phyloP scores from a whole-genome alignment of 2,329 filamentous ascomycete genomes.

The Fusarium udum region DNA sequence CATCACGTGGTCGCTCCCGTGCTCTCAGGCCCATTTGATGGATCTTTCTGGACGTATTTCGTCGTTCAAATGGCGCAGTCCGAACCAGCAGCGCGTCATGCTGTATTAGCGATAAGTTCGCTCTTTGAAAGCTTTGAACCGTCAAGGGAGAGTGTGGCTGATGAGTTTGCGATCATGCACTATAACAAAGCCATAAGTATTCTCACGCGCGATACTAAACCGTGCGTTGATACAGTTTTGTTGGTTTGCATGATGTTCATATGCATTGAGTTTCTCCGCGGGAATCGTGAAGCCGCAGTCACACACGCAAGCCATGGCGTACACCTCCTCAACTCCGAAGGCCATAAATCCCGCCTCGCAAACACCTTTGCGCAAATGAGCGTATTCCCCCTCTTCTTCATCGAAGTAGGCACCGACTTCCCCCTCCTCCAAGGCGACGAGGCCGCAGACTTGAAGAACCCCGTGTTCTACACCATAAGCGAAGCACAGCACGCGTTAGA shows the following conservation, averaged over 20 bases:
- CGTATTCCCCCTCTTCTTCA: slow-evolving; percentile 53
- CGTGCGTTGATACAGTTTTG: slow-evolving; percentile 48
- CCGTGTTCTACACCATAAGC: slow-evolving; percentile 14
- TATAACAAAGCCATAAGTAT: slow-evolving; percentile 54
- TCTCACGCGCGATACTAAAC: slow-evolving; percentile 38
- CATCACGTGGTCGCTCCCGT: slow-evolving; percentile 49
- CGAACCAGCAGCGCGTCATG: slow-evolving; percentile 51
- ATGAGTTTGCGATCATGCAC: slow-evolving; percentile 48
- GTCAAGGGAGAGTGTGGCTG: neutral
- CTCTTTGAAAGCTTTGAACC: slow-evolving; percentile 50
- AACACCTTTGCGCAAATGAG: slow-evolving; percentile 52
- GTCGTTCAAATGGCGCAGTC: slow-evolving; percentile 50
- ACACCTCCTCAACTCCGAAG: slow-evolving; percentile 44
- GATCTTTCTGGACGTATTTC: slow-evolving; percentile 54
- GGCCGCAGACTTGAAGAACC: neutral
- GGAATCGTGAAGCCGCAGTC: slow-evolving; percentile 48
- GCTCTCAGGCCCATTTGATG: slow-evolving; percentile 49
- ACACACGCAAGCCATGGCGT: slow-evolving; percentile 53
- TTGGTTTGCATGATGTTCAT: slow-evolving; percentile 55
- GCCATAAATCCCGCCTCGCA: slow-evolving; percentile 44
- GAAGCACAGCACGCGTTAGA: slow-evolving; percentile 47
- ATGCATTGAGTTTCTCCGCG: slow-evolving; percentile 55
- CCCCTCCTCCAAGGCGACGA: slow-evolving; percentile 8
- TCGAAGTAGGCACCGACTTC: slow-evolving; percentile 7
- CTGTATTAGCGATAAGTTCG: slow-evolving; percentile 52